These are phyloP conservation scores for Spergularia marina DNA, from an alignment of 148 eudicot species.

Conservation along the genomic window DNA sequence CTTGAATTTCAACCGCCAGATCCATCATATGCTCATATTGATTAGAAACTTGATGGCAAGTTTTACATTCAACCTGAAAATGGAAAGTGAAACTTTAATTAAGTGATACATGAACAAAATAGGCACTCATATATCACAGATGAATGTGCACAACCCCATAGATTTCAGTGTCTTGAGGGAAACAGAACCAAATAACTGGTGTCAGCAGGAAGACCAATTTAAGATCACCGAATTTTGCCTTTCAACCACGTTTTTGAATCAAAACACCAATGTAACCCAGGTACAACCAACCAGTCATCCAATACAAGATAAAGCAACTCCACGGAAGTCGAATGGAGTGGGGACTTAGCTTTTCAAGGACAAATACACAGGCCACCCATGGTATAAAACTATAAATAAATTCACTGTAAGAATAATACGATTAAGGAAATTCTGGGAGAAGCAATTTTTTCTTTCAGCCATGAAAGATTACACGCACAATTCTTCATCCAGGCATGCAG, in stretches of 20 bases:
- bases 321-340: neutral
- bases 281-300: neutral
- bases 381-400: neutral
- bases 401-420: neutral
- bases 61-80: slow-evolving; percentile 65
- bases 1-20: slow-evolving; percentile 88
- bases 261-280: neutral
- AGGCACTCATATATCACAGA: neutral
- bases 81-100: slow-evolving; percentile 2
- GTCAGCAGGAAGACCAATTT: neutral
- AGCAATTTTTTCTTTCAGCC: neutral
- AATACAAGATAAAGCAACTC: neutral
- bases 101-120: slow-evolving; percentile 10
- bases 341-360: slow-evolving; percentile 1
- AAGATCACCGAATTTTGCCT: neutral
- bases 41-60: slow-evolving; percentile 71
- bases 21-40: slow-evolving; percentile 96
- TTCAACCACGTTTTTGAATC: neutral
- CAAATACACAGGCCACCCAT: neutral
- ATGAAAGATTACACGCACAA: neutral
- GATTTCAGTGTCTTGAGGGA: neutral
- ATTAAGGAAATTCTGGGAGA: neutral
- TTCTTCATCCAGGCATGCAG: neutral
- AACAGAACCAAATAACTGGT: neutral
- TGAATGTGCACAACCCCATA: neutral